phyloP scores from a whole-genome alignment of 139 green algal species.

The Gonium pectorale region DNA sequence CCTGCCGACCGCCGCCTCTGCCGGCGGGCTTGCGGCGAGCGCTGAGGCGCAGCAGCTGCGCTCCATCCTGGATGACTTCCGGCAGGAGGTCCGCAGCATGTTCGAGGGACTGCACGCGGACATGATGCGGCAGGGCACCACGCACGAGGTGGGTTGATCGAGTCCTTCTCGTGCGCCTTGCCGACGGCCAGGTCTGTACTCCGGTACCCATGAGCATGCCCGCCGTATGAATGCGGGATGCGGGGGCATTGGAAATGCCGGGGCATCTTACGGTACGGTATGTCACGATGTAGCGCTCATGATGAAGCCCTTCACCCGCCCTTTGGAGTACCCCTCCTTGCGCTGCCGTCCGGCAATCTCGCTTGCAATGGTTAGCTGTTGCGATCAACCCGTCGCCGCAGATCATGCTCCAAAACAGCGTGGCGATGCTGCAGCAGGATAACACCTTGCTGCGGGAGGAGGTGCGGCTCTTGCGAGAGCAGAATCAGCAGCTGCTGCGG shows the following conservation, averaged over 20 bases:
- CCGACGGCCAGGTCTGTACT: neutral
- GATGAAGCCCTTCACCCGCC: neutral
- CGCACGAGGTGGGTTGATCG: slow-evolving; percentile 2
- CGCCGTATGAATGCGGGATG: too few relatives aligned
- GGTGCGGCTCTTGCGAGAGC: neutral
- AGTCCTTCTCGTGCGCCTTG: too few relatives aligned
- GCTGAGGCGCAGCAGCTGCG: neutral
- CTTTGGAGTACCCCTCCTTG: neutral
- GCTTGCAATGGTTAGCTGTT: too few relatives aligned
- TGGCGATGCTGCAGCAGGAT: slow-evolving; percentile 18
- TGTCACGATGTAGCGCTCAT: neutral
- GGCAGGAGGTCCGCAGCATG: slow-evolving; percentile 23
- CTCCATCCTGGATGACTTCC: slow-evolving; percentile 14
- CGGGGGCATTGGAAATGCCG: too few relatives aligned
- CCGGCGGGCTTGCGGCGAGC: neutral
- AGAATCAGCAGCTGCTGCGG: neutral
- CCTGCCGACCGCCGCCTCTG: neutral
- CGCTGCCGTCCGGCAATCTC: neutral
- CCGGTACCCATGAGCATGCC: too few relatives aligned
- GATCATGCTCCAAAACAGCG: neutral
- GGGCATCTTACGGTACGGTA: neutral
- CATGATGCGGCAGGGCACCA: slow-evolving; percentile 13
- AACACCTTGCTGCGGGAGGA: slow-evolving; percentile 11
- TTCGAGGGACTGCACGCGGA: slow-evolving; percentile 16
- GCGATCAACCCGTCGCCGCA: too few relatives aligned